Evolutionary conservation across 768 basidiomycete genomes (phyloP).

Genomic region (Amanita muscaria): DNA sequence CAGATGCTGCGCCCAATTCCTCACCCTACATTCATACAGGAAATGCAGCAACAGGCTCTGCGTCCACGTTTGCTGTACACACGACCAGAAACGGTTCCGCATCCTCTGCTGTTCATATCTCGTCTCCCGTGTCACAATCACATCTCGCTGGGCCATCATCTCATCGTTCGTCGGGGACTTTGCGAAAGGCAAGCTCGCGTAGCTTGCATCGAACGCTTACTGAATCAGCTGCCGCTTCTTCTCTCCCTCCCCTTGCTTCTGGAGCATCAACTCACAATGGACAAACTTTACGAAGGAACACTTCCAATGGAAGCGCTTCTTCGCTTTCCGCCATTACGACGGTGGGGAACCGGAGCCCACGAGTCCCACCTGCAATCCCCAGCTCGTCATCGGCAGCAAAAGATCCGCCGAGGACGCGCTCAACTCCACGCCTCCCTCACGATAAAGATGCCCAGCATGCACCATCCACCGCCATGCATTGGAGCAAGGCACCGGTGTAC

Average conservation of each 20-base stretch:
- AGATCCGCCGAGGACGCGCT: constrained; percentile 26
- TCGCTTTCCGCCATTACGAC: constrained; percentile 8
- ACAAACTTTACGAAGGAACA: constrained; percentile 7
- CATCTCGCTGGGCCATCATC: constrained; percentile 4
- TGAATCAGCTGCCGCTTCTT: background rate
- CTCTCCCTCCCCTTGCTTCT: constrained; percentile 6
- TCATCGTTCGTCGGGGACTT: background rate
- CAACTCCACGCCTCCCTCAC: constrained; percentile 52
- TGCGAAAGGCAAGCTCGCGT: constrained; percentile 9
- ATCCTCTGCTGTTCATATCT: background rate
- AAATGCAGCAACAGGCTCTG: constrained; percentile 9
- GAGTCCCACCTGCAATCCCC: background rate
- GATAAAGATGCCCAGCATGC: constrained; percentile 48
- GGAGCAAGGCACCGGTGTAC: constrained; percentile 77
- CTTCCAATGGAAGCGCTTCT: constrained; percentile 9
- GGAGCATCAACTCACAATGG: background rate
- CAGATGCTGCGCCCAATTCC: constrained; percentile 14
- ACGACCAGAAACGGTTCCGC: constrained; percentile 1
- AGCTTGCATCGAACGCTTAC: constrained; percentile 8
- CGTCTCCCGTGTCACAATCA: background rate
- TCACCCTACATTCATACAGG: constrained; percentile 8
- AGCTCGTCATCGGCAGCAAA: background rate
- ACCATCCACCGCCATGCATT: constrained; percentile 75
- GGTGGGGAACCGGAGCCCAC: constrained; percentile 1
- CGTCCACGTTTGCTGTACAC: constrained; percentile 5